Evolutionary conservation across 495 filamentous ascomycete genomes (phyloP).

Genomic region (Tetracladium setigerum): DNA sequence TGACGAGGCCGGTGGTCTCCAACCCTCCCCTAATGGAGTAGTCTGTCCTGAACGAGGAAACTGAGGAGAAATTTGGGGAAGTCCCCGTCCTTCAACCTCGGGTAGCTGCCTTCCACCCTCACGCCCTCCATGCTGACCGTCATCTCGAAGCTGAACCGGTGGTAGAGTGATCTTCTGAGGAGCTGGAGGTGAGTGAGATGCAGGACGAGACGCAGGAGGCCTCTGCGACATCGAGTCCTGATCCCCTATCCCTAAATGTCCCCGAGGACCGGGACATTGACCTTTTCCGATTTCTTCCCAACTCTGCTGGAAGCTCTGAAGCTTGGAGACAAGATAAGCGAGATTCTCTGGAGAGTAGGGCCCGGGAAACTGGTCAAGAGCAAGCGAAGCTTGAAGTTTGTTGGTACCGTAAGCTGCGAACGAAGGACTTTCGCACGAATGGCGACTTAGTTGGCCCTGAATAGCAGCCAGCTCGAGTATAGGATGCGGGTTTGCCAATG

Average conservation of each 20-base stretch:
- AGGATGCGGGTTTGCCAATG: slow-evolving; percentile 13
- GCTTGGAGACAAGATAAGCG: slow-evolving; percentile 23
- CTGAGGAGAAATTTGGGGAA: slow-evolving; percentile 19
- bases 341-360: slow-evolving; percentile 15
- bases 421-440: slow-evolving; percentile 14
- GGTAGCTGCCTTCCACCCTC: slow-evolving; percentile 13
- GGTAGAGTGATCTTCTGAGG: slow-evolving; percentile 18
- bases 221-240: slow-evolving; percentile 54
- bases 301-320: slow-evolving; percentile 24
- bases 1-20: slow-evolving; percentile 28
- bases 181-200: slow-evolving; percentile 30
- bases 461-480: slow-evolving; percentile 21
- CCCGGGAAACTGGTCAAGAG: slow-evolving; percentile 12
- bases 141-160: slow-evolving; percentile 23
- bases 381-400: slow-evolving; percentile 6
- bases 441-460: slow-evolving; percentile 17
- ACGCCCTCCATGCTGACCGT: slow-evolving; percentile 14
- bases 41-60: slow-evolving; percentile 6
- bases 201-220: slow-evolving; percentile 39
- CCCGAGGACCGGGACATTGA: slow-evolving; percentile 48
- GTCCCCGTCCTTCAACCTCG: slow-evolving; percentile 9
- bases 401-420: slow-evolving; percentile 11
- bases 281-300: slow-evolving; percentile 27
- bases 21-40: slow-evolving; percentile 23
- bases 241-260: slow-evolving; percentile 44